Conservation (phyloP, 164 flowering plant species). For the Vitis labrusca region DNA sequence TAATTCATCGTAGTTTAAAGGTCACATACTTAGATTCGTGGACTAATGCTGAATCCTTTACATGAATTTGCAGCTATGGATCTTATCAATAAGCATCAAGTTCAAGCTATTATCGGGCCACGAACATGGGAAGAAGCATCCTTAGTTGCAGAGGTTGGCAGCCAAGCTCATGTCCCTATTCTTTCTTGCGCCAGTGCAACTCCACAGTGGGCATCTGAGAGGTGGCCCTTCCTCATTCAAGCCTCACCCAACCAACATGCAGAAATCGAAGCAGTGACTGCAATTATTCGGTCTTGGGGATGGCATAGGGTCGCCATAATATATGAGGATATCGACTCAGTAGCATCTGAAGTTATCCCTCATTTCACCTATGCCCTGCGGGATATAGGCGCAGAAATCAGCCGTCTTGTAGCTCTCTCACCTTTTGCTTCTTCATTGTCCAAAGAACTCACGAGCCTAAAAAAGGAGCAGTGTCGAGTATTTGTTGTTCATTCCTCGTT, state of each 20-base stretch:
- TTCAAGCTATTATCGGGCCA: conserved; percentile 29
- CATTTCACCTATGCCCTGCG: conserved; percentile 20
- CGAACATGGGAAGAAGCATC: conserved; percentile 24
- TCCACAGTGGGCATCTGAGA: conserved; percentile 22
- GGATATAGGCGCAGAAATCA: conserved; percentile 17
- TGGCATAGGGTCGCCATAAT: conserved; percentile 30
- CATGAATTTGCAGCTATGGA: conserved; percentile 20
- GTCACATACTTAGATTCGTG: too few species aligned
- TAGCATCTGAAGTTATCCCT: conserved; percentile 9
- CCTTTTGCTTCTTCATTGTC: conserved; percentile 12
- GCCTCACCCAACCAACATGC: conserved; percentile 11
- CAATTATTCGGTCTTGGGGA: conserved; percentile 18
- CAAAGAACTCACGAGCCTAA: conserved; percentile 26
- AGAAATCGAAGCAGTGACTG: conserved; percentile 31
- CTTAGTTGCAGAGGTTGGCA: conserved; percentile 24
- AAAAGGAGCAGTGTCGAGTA: conserved; percentile 21
- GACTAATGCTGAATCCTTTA: too few species aligned
- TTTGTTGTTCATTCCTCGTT: conserved; percentile 33
- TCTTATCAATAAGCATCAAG: conserved; percentile 17
- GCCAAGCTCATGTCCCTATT: conserved; percentile 12
- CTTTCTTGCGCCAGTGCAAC: conserved; percentile 21
- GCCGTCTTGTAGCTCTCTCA: conserved; percentile 14
- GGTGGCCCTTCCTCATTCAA: conserved; percentile 28
- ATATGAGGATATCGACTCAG: conserved; percentile 28
- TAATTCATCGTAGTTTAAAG: too few species aligned